Conservation (phyloP, 768 basidiomycete species). For the Rhodocollybia butyracea region DNA sequence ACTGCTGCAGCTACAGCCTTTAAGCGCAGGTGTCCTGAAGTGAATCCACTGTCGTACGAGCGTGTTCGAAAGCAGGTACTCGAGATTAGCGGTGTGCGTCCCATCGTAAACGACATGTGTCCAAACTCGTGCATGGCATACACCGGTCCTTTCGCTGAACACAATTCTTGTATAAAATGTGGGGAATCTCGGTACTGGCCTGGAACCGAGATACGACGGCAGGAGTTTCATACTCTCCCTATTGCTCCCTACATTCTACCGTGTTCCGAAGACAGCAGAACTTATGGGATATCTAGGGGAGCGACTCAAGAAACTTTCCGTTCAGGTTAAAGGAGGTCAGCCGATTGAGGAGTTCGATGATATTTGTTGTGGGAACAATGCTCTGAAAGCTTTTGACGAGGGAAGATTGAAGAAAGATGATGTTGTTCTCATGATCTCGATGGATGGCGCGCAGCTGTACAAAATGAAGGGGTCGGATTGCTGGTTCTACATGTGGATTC, state of each 20-base stretch:
- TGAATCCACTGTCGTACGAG: conserved; percentile 9
- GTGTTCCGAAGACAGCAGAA: conserved; percentile 7
- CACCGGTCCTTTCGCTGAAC: conserved; percentile 15
- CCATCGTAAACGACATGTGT: conserved; percentile 23
- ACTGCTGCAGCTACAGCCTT: neutral
- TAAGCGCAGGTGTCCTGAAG: neutral
- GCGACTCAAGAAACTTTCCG: neutral
- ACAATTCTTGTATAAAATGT: conserved; percentile 22
- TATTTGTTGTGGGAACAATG: conserved; percentile 12
- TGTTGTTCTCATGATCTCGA: conserved; percentile 30
- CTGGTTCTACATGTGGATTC: conserved; percentile 36
- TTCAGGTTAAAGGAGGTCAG: neutral
- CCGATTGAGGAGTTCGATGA: conserved; percentile 7
- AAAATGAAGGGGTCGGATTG: conserved; percentile 26
- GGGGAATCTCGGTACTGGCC: conserved; percentile 20
- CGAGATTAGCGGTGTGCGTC: conserved; percentile 15
- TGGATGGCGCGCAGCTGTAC: conserved; percentile 42
- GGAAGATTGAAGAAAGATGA: conserved; percentile 18
- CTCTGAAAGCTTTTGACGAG: conserved; percentile 6
- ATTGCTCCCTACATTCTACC: conserved; percentile 19
- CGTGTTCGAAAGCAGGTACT: conserved; percentile 9
- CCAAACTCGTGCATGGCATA: conserved; percentile 20
- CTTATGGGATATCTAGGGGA: conserved; percentile 6
- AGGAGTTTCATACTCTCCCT: conserved; percentile 19
- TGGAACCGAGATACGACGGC: conserved; percentile 7